These are phyloP conservation scores for Phytophthora sojae DNA, from an alignment of 352 stramenopile genomes.

Conservation along the genomic window DNA sequence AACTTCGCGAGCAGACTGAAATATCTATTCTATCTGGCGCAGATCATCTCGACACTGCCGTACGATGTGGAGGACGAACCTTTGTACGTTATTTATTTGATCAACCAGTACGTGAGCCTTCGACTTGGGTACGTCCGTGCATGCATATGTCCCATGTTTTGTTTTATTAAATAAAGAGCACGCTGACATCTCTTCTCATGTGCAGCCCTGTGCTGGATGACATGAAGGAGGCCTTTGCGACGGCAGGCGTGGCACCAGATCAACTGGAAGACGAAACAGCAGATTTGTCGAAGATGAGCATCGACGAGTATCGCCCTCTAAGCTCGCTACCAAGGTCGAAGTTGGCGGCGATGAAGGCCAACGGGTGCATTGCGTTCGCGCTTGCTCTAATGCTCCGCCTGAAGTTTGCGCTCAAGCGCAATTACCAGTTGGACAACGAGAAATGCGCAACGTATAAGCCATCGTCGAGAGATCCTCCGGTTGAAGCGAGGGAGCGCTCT, in stretches of 20 bases:
- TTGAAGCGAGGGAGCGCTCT: conserved; percentile 42
- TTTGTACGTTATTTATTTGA: conserved; percentile 88
- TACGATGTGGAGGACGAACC: conserved; percentile 87
- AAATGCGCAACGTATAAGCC: conserved; percentile 86
- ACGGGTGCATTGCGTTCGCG: conserved; percentile 53
- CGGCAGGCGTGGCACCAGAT: conserved; percentile 42
- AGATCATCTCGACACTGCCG: conserved; percentile 73
- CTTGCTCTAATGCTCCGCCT: conserved; percentile 74
- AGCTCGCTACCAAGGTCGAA: conserved; percentile 9
- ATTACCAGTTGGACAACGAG: conserved; percentile 77
- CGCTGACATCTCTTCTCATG: conserved; percentile 14
- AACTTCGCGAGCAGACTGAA: conserved; percentile 42
- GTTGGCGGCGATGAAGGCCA: conserved; percentile 21
- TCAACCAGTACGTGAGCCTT: conserved; percentile 85
- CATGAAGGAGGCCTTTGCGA: conserved; percentile 58
- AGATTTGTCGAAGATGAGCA: conserved; percentile 53
- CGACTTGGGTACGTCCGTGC: conserved; percentile 68
- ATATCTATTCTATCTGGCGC: conserved; percentile 80
- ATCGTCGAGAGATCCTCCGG: conserved; percentile 26
- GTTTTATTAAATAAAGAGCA: neutral
- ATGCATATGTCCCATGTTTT: conserved; percentile 4
- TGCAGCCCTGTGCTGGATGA: conserved; percentile 63
- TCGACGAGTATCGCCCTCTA: conserved; percentile 39
- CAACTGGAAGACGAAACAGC: conserved; percentile 58
- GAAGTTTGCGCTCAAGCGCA: conserved; percentile 79